phyloP scores from a whole-genome alignment of 2,329 filamentous ascomycete genomes.

The Beauveria australis region DNA sequence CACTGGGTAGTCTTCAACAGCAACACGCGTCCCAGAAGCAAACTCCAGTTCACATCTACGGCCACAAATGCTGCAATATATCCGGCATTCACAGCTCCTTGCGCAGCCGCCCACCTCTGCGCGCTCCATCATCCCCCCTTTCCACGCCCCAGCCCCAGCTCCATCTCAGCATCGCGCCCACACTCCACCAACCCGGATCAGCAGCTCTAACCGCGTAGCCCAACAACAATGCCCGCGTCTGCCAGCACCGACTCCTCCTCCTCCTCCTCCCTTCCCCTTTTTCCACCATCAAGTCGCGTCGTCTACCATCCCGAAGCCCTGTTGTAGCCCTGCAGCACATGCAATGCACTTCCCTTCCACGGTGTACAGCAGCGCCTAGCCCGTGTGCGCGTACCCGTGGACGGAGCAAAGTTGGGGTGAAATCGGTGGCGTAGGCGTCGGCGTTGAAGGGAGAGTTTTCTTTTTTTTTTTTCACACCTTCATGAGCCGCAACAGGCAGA shows the following conservation, averaged over 20 bases:
- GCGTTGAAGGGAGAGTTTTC: too few species aligned
- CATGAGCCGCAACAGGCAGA: too few species aligned
- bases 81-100: conserved; percentile 9
- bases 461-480: too few species aligned
- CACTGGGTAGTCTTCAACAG: background rate
- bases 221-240: conserved; percentile 17
- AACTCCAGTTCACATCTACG: background rate
- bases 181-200: conserved; percentile 14
- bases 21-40: background rate
- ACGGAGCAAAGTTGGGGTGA: conserved; percentile 6
- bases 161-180: conserved; percentile 10
- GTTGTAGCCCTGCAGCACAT: conserved; percentile 17
- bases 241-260: background rate
- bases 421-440: too few species aligned
- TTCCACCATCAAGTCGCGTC: background rate
- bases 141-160: conserved; percentile 5
- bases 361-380: conserved; percentile 13
- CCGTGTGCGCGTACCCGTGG: conserved; percentile 13
- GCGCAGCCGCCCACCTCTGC: conserved; percentile 10
- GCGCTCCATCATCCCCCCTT: conserved; percentile 11
- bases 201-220: conserved; percentile 16
- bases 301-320: conserved; percentile 1
- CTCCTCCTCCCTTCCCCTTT: background rate
- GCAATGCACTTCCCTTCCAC: conserved; percentile 1
- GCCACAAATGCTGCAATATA: conserved; percentile 5